These are phyloP conservation scores for Podila epicladia DNA, from an alignment of 192 early-diverging fungal species.

Conservation along the genomic window DNA sequence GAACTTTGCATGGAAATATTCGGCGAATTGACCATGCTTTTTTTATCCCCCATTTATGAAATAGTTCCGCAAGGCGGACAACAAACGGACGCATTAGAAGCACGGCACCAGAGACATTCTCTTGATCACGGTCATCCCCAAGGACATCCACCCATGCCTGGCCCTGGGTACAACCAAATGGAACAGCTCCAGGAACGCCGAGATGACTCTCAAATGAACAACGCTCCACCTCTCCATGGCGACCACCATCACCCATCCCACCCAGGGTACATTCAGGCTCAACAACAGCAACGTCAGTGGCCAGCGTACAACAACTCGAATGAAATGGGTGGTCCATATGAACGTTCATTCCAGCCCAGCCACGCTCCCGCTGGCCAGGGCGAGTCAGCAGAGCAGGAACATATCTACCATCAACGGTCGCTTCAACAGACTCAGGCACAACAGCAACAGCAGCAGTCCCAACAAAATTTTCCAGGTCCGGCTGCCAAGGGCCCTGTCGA, in stretches of 20 bases:
- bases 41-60: too few species aligned
- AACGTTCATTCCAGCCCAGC: too few species aligned
- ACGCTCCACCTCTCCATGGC: neutral
- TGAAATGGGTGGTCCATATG: too few species aligned
- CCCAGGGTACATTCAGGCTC: neutral
- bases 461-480: neutral
- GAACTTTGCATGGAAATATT: too few species aligned
- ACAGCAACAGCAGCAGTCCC: constrained; percentile 1
- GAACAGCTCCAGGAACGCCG: neutral
- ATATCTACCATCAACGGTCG: neutral
- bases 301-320: neutral
- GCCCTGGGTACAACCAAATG: too few species aligned
- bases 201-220: neutral
- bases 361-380: neutral
- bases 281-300: constrained; percentile 1
- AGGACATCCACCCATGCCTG: too few species aligned
- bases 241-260: neutral
- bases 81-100: too few species aligned
- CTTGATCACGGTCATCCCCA: too few species aligned
- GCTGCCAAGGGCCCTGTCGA: constrained; percentile 1
- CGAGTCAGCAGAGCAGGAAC: neutral
- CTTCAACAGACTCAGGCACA: constrained; percentile 2
- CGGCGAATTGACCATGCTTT: too few species aligned
- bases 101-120: too few species aligned
- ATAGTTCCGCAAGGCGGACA: too few species aligned